These are phyloP conservation scores for Penicillium ucsense DNA, from an alignment of 495 filamentous ascomycete genomes.

Conservation along the genomic window DNA sequence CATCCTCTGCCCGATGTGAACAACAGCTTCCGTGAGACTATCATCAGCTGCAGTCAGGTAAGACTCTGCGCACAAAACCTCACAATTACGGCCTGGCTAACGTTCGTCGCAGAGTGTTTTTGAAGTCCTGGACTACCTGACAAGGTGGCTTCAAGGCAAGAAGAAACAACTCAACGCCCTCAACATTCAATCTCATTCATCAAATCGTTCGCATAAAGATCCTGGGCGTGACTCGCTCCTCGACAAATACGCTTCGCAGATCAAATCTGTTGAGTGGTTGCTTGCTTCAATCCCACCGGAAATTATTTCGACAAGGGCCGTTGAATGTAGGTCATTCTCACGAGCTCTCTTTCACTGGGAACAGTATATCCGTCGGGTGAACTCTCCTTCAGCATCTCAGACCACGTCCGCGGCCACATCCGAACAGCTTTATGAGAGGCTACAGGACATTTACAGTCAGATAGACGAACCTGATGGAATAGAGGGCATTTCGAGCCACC, in stretches of 20 bases:
- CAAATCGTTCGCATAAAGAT: conserved; percentile 31
- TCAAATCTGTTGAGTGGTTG: conserved; percentile 51
- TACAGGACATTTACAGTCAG: conserved; percentile 90
- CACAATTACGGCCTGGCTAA: background rate
- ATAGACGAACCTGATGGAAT: conserved; percentile 98
- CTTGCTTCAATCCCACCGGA: conserved; percentile 71
- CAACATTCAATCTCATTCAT: conserved; percentile 23
- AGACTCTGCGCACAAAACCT: conserved; percentile 7
- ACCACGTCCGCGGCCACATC: conserved; percentile 31
- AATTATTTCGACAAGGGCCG: conserved; percentile 70
- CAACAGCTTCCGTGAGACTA: conserved; percentile 52
- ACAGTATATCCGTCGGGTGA: conserved; percentile 66
- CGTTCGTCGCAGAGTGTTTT: conserved; percentile 61
- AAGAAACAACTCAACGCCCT: conserved; percentile 47
- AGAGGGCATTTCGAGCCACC: conserved; percentile 80
- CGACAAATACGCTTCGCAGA: conserved; percentile 39
- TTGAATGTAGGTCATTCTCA: conserved; percentile 87
- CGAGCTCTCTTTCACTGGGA: conserved; percentile 91
- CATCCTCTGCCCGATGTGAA: conserved; percentile 45
- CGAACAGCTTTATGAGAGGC: conserved; percentile 56
- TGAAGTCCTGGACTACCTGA: conserved; percentile 80
- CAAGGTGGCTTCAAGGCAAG: conserved; percentile 77
- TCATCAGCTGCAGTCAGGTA: conserved; percentile 78
- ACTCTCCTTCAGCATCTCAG: conserved; percentile 23
- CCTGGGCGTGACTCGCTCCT: conserved; percentile 24